Percentiles rank a stretch among this genome's conserved stretches.
Conservation (phyloP, 257 asterid genomes). For the Solanum raphanifolium region DNA sequence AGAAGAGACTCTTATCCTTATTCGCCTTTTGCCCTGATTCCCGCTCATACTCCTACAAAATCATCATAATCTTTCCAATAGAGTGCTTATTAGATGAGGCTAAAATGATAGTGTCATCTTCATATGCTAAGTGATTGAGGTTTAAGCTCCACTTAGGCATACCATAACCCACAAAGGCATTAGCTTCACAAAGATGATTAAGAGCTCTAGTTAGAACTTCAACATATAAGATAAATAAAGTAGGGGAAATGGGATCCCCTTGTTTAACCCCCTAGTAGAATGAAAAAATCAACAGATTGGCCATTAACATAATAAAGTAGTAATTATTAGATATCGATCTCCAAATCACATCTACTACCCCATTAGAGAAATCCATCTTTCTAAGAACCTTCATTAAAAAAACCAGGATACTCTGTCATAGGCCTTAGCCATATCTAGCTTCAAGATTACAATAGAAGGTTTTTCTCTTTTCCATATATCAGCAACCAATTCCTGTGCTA, state of each 20-base stretch:
- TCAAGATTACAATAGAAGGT: not conserved
- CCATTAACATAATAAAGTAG: not conserved
- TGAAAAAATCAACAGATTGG: not conserved
- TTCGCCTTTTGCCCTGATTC: not conserved
- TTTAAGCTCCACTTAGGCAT: not conserved
- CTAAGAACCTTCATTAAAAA: not conserved
- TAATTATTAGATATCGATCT: not conserved
- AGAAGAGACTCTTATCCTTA: not conserved
- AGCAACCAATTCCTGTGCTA: not conserved
- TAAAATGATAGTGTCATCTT: not conserved
- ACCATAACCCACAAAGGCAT: not conserved
- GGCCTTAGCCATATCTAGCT: not conserved
- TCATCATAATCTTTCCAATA: not conserved
- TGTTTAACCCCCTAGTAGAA: not conserved
- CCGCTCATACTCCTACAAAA: too few species aligned
- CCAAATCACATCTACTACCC: not conserved
- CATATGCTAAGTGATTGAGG: too few species aligned
- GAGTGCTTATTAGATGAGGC: not conserved
- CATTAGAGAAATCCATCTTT: not conserved
- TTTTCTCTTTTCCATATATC: not conserved
- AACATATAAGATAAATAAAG: not conserved
- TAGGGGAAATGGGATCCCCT: not conserved
- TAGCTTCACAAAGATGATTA: too few species aligned
- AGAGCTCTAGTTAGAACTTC: not conserved
- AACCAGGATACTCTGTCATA: not conserved